Conservation (phyloP, 805 yeast genomes). For the Ogataea salicorniae region DNA sequence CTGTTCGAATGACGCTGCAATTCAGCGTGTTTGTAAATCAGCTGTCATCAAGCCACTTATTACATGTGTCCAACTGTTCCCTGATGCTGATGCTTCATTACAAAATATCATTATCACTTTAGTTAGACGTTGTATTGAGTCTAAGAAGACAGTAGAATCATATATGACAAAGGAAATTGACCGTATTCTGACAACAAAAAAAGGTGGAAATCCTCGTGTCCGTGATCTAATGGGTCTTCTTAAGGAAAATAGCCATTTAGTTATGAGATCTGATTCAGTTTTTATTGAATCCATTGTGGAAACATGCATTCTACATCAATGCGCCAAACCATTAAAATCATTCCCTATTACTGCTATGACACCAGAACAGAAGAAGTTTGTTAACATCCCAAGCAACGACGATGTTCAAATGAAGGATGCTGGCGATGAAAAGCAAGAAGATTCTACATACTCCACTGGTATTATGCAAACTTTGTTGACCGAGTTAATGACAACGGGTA, state of each 20-base stretch:
- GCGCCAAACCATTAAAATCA: conserved; percentile 17
- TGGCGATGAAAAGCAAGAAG: conserved; percentile 25
- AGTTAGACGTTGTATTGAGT: conserved; percentile 68
- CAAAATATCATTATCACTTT: conserved; percentile 49
- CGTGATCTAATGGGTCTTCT: conserved; percentile 43
- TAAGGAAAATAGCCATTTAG: conserved; percentile 46
- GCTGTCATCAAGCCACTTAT: conserved; percentile 45
- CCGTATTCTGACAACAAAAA: conserved; percentile 31
- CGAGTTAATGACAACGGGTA: conserved; percentile 50
- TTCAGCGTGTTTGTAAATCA: conserved; percentile 40
- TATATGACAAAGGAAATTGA: conserved; percentile 49
- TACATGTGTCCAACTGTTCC: conserved; percentile 33
- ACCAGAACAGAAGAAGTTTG: conserved; percentile 19
- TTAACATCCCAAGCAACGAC: conserved; percentile 14
- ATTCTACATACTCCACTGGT: conserved; percentile 35
- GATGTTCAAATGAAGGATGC: conserved; percentile 23
- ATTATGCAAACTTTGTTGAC: conserved; percentile 58
- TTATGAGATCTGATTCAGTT: conserved; percentile 31
- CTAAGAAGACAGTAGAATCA: conserved; percentile 40
- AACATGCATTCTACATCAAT: conserved; percentile 12
- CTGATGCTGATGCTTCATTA: conserved; percentile 33
- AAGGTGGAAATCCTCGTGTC: conserved; percentile 20
- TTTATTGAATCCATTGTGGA: conserved; percentile 24
- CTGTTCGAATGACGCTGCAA: conserved; percentile 39
- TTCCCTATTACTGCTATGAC: conserved; percentile 15